Conservation (phyloP, 2,329 filamentous ascomycete species). For the Nigrograna mackinnonii region DNA sequence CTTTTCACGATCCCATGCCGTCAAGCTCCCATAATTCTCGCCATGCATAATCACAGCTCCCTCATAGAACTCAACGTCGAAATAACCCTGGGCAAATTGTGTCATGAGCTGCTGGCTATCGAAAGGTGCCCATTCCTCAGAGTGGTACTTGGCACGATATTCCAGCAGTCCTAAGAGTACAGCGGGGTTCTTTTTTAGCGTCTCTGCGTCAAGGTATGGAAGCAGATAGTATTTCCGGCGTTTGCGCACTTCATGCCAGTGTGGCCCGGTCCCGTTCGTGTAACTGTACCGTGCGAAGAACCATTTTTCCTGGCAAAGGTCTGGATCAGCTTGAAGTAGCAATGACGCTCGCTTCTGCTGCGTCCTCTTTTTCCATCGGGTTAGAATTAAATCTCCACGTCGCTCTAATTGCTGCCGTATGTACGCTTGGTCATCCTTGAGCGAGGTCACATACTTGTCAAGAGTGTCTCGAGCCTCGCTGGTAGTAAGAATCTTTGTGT, state of each 20-base stretch:
- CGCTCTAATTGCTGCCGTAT: conserved; percentile 1
- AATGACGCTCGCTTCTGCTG: conserved; percentile 4
- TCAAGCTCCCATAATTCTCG: conserved; percentile 4
- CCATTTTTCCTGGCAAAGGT: conserved; percentile 5
- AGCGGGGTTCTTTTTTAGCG: conserved; percentile 3
- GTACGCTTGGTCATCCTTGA: conserved; percentile 2
- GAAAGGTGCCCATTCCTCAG: conserved; percentile 8
- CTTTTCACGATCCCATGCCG: conserved; percentile 9
- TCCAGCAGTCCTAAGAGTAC: conserved; percentile 8
- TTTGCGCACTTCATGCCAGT: conserved; percentile 4
- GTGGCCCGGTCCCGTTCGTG: background rate
- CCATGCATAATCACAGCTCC: conserved; percentile 8
- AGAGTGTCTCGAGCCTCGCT: background rate
- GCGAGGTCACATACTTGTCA: background rate
- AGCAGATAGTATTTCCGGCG: conserved; percentile 4
- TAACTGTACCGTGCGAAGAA: background rate
- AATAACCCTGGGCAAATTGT: conserved; percentile 1
- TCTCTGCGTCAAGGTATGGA: conserved; percentile 7
- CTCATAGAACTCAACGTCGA: conserved; percentile 8
- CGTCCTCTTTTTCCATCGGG: conserved; percentile 10
- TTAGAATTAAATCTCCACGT: conserved; percentile 9
- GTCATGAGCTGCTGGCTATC: conserved; percentile 4
- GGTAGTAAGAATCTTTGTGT: background rate
- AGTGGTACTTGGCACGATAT: conserved; percentile 2
- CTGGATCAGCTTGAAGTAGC: conserved; percentile 2